These are phyloP conservation scores for Nymphaea thermarum DNA, from an alignment of 164 flowering plant genomes.

Conservation along the genomic window DNA sequence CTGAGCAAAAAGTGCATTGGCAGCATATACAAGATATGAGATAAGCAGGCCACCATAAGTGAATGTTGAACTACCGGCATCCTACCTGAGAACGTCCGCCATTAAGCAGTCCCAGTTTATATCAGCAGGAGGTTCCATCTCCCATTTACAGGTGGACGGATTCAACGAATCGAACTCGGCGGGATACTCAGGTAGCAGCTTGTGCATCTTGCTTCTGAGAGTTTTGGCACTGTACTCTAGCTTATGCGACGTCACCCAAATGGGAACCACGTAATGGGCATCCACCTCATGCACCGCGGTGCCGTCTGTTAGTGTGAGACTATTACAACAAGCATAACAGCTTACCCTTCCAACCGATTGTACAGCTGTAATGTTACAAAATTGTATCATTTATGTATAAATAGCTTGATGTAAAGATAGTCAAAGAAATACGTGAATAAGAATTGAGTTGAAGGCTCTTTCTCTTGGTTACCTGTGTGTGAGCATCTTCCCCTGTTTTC, in stretches of 20 bases:
- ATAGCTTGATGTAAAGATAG: no score
- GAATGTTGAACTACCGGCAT: neutral
- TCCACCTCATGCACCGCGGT: conserved; percentile 84
- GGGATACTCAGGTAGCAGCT: conserved; percentile 71
- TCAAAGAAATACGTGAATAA: no score
- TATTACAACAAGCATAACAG: no score
- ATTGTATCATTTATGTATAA: no score
- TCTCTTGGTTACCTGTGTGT: no score
- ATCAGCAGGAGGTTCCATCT: conserved; percentile 7
- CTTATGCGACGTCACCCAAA: conserved; percentile 76
- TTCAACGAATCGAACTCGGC: conserved; percentile 43
- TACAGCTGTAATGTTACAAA: no score
- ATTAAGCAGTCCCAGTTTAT: conserved; percentile 70
- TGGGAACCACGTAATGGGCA: conserved; percentile 89
- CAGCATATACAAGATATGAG: no score
- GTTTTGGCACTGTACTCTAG: conserved; percentile 87
- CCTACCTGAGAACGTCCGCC: conserved; percentile 55
- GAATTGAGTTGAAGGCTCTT: no score
- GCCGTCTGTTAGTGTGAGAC: no score
- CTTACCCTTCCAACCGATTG: no score
- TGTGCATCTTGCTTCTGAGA: conserved; percentile 66
- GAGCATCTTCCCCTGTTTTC: no score
- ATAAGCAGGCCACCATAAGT: neutral
- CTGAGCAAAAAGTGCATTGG: no score
- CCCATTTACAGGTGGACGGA: conserved; percentile 42